Evolutionary conservation across 495 filamentous ascomycete genomes (phyloP), one percentile per base, ranked within the genome.

Genomic region (Antarctomyces pellizariae): DNA sequence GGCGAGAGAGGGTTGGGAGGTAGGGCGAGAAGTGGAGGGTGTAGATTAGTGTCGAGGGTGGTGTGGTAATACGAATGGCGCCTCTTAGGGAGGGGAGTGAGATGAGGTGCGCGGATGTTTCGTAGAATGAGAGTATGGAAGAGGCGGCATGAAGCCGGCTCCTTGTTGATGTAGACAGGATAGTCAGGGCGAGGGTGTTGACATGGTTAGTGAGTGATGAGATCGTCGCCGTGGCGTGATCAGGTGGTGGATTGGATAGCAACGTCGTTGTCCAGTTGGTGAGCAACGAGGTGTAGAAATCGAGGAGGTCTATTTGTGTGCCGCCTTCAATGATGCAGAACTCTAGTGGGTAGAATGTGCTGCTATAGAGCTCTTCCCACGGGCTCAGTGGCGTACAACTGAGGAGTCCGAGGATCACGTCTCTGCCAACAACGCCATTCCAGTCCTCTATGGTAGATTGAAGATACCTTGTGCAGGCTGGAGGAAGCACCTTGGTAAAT

Each of bases 261-360:
- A 57, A 33, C 11, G 34, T 41, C 20, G 65, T 39, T 4, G 62
- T 60, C 78, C 79, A 90, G 41, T 65, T 61, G 1, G 50, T 55
- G 23, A 84, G 60, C 13, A 91, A 52, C n/a, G 36, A 42, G 3
- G 67, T 68, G 47, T 83, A 86, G 37, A 82, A 76, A 8, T 47
- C 52, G 5, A 89, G 50, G 3, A 89, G 50, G 7, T 46, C 46
- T 3, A 54, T 34, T 41, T 64, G 60, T 2, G 49, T 58, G 21
- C 51, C 49, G 34, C 64, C 46, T 7, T 36, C 42, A 8, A 79
- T 44, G 5, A 77, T 22, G 8, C 56, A 53, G 3, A 32, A 43
- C 45, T 91, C 75, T 23, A 78, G 35, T 5, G 54, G 61, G 6
- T 42, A 35, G 13, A 86, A 44, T 18, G 67, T 48, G 1, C 47